These are phyloP conservation scores for Stachybotrys chartarum DNA, from an alignment of 2,329 filamentous ascomycete genomes.

Conservation along the genomic window DNA sequence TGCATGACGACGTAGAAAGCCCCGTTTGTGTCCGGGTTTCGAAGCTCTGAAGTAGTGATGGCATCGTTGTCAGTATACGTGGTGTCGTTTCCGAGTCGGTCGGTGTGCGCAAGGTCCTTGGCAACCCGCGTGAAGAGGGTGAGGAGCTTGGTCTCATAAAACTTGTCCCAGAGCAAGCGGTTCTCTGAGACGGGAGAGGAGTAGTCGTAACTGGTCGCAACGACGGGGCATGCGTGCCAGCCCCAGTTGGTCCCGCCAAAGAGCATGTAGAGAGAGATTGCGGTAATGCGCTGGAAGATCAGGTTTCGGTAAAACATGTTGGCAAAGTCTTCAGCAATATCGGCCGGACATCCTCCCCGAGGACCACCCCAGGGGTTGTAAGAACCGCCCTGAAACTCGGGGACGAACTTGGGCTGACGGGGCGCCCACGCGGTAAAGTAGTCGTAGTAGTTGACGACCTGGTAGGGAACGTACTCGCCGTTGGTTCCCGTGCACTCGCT, in stretches of 20 bases:
- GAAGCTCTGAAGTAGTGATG: conserved; percentile 47
- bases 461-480: conserved; percentile 49
- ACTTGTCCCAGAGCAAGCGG: conserved; percentile 50
- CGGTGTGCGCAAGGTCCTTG: conserved; percentile 47
- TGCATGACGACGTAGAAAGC: conserved; percentile 55
- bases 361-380: conserved; percentile 58
- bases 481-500: conserved; percentile 54
- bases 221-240: conserved; percentile 47
- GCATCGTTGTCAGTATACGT: conserved; percentile 42
- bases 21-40: conserved; percentile 49
- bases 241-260: conserved; percentile 61
- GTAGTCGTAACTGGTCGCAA: conserved; percentile 57
- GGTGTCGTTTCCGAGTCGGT: conserved; percentile 37
- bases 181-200: conserved; percentile 54
- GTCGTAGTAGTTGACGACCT: conserved; percentile 24
- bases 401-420: conserved; percentile 16
- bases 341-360: conserved; percentile 43
- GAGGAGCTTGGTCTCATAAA: conserved; percentile 55
- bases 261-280: conserved; percentile 57
- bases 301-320: conserved; percentile 59
- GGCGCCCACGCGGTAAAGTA: conserved; percentile 19
- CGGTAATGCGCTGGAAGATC: conserved; percentile 51
- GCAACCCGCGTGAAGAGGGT: conserved; percentile 53
- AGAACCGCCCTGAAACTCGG: conserved; percentile 18
- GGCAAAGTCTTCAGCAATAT: conserved; percentile 52